Base-by-base conservation (phyloP, 78 protist species). In the Thecamonas trahens region DNA sequence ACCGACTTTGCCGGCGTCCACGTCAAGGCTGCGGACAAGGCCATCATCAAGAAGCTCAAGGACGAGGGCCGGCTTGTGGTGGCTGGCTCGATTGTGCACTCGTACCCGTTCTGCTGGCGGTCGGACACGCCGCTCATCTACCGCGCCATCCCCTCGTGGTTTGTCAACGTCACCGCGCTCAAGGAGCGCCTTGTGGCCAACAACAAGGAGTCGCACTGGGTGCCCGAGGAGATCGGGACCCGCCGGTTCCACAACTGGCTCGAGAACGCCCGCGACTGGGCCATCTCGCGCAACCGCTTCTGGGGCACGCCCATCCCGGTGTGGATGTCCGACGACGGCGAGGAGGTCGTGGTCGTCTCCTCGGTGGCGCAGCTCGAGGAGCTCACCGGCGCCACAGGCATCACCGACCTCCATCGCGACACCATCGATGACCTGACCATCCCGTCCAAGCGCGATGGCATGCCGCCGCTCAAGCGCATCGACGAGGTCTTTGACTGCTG, bases 231-330 rank as follows among this genome's bases (percentile, higher is more conserved):
- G 37, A 94, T 98, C 32, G 66, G 88, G 70, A 80, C 57, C 29
- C 70, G 78, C 57, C 88, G 99, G 49, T 98, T 98, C 89, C 87
- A 80, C 83, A 95, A 96, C 76, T 96, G 98, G 99, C 85, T 98
- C n/a, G 79, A 47, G 31, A 53, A 86, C 38, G 99, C 99, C 7
- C 85, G 90, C 35, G 98, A 97, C 70, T 94, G 97, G 97, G 84
- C 72, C 28, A 35, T 98, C 58, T 83, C 94, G 20, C 92, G 99
- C 64, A 93, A 87, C 79, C 83, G 99, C 47, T 91, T 62, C 67
- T 95, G 98, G 98, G 99, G 99, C 66, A 98, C 99, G 1, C 99
- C 99, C 28, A 53, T 98, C 26, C 99, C 99, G 61, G 52, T 98
- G 45, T 98, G 99, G 99, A 26, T 70, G 22, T 55, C 77, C 50